Evolutionary conservation across 2,329 filamentous ascomycete species (phyloP).

Genomic region (Pestalotiopsis sp.): DNA sequence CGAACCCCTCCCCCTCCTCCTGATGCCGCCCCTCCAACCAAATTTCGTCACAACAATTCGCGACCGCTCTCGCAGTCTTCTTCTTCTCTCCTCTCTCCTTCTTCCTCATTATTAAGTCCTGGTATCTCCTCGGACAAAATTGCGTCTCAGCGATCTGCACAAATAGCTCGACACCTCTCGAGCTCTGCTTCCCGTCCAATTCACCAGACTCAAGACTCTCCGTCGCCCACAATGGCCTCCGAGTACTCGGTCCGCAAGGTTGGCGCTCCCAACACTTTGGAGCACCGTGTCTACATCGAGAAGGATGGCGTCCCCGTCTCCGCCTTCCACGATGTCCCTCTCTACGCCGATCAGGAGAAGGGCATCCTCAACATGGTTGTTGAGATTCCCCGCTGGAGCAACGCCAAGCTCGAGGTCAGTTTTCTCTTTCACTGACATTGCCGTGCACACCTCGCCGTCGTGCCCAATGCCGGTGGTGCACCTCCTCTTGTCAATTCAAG

Average conservation of each 20-base stretch:
- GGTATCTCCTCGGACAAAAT: constrained; percentile 37
- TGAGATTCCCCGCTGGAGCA: constrained; percentile 99
- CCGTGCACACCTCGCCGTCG: not conserved
- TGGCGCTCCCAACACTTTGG: constrained; percentile 86
- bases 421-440: constrained; percentile 15
- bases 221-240: constrained; percentile 57
- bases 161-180: constrained; percentile 59
- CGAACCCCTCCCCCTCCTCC: constrained; percentile 24
- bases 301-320: constrained; percentile 94
- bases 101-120: constrained; percentile 12
- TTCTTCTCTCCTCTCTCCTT: constrained; percentile 14
- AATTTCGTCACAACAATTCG: constrained; percentile 17
- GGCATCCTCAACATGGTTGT: constrained; percentile 99
- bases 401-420: constrained; percentile 97
- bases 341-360: constrained; percentile 96
- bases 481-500: not conserved
- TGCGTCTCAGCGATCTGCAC: constrained; percentile 53
- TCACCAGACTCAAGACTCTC: constrained; percentile 19
- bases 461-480: not conserved
- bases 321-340: constrained; percentile 97
- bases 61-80: constrained; percentile 14
- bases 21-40: constrained; percentile 24
- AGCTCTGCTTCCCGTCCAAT: constrained; percentile 33
- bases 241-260: constrained; percentile 83
- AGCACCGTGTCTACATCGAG: constrained; percentile 97